Evolutionary conservation across 441 rosid genomes (phyloP).

Genomic region (Populus hybrid): DNA sequence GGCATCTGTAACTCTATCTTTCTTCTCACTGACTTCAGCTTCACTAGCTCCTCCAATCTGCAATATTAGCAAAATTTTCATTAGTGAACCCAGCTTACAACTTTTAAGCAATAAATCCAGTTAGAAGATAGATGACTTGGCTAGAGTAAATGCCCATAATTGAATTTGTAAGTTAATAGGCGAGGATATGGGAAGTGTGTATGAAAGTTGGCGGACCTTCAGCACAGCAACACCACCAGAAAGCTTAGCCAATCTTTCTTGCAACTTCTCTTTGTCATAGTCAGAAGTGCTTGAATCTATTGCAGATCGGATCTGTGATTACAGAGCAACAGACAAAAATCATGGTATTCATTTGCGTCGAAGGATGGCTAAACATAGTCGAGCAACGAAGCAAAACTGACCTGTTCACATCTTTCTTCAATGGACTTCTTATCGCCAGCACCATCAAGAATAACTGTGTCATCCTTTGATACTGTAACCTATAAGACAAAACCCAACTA

Average conservation of each 20-base stretch:
- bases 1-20: conserved; percentile 90
- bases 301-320: conserved; percentile 53
- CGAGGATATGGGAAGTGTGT: neutral
- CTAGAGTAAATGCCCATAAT: neutral
- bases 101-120: neutral
- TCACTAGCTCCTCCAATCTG: conserved; percentile 97
- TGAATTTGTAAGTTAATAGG: neutral
- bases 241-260: conserved; percentile 82
- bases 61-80: conserved; percentile 5
- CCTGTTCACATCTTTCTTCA: conserved; percentile 86
- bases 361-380: neutral
- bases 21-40: conserved; percentile 83
- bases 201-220: conserved; percentile 44
- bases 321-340: neutral
- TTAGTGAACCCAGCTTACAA: neutral
- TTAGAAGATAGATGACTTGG: neutral
- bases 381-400: conserved; percentile 16
- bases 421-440: conserved; percentile 73
- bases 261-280: conserved; percentile 79
- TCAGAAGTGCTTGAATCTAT: conserved; percentile 73
- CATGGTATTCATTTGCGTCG: neutral
- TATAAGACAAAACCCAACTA: conserved; percentile 13
- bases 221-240: conserved; percentile 90
- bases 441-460: conserved; percentile 80
- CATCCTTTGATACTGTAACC: conserved; percentile 83